These are phyloP conservation scores for Penicillium egyptiacum DNA, from an alignment of 495 filamentous ascomycete species.

Conservation along the genomic window DNA sequence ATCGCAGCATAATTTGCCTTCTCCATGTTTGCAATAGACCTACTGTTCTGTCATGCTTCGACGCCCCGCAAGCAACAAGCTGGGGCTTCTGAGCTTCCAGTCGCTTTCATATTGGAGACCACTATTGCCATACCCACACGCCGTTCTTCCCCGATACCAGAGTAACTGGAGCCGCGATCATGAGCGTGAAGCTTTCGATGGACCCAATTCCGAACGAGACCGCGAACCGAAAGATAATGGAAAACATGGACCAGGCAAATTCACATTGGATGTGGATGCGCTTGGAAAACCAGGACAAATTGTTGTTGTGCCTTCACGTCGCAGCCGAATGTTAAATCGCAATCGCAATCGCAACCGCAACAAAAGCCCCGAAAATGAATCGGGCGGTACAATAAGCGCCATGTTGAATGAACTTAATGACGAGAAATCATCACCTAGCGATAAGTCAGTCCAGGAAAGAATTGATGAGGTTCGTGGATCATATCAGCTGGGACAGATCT, in stretches of 20 bases:
- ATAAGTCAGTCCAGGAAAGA: slow-evolving; percentile 14
- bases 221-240: slow-evolving; percentile 2
- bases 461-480: slow-evolving; percentile 29
- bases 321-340: slow-evolving; percentile 10
- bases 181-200: slow-evolving; percentile 1
- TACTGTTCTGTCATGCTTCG: slow-evolving; percentile 27
- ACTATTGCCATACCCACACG: slow-evolving; percentile 12
- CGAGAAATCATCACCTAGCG: slow-evolving; percentile 12
- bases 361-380: slow-evolving; percentile 4
- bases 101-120: slow-evolving; percentile 11
- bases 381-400: slow-evolving; percentile 20
- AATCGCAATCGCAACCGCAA: slow-evolving; percentile 10
- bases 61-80: slow-evolving; percentile 18
- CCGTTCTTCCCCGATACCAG: slow-evolving; percentile 25
- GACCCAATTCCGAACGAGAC: slow-evolving; percentile 3
- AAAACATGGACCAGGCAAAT: neutral
- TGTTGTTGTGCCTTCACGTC: slow-evolving; percentile 33
- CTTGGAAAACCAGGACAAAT: slow-evolving; percentile 47
- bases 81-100: slow-evolving; percentile 20
- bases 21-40: slow-evolving; percentile 5
- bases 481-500: slow-evolving; percentile 22
- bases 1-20: slow-evolving; percentile 12
- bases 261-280: slow-evolving; percentile 32
- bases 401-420: slow-evolving; percentile 35
- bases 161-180: slow-evolving; percentile 17